Evolutionary conservation across 805 yeast genomes (phyloP).

Genomic region (Schizosaccharomyces japonicus): DNA sequence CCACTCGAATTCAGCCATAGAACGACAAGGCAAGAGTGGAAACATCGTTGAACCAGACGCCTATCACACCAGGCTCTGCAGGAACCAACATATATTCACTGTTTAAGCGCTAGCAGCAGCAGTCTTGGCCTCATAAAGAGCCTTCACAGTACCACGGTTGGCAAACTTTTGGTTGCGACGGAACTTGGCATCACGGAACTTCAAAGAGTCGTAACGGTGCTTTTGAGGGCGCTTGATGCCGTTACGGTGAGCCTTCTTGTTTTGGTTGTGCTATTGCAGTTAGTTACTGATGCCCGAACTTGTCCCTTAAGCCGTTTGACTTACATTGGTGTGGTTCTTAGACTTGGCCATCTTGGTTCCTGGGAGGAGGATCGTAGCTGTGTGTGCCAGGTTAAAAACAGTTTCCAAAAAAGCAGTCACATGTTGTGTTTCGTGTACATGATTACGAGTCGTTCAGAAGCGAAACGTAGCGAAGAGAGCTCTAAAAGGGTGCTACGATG

Average conservation of each 20-base stretch:
- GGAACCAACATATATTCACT: too few relatives aligned
- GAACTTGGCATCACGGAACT: constrained; percentile 98
- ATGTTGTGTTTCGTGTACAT: not conserved
- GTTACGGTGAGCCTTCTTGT: constrained; percentile 94
- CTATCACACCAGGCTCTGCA: too few relatives aligned
- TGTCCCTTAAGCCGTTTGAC: not conserved
- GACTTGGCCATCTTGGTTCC: constrained; percentile 68
- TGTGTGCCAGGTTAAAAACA: constrained; percentile 1
- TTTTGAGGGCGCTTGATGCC: constrained; percentile 99
- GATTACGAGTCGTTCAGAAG: not conserved
- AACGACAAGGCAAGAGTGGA: too few relatives aligned
- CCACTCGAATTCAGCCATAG: too few relatives aligned
- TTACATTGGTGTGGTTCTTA: constrained; percentile 82
- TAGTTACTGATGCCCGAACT: too few relatives aligned
- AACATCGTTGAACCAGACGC: too few relatives aligned
- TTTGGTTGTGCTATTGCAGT: constrained; percentile 59
- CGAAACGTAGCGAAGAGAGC: too few relatives aligned
- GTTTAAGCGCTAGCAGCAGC: too few relatives aligned
- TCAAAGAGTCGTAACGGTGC: constrained; percentile 91
- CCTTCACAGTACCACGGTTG: constrained; percentile 2
- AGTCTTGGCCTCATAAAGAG: constrained; percentile 7
- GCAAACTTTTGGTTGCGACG: constrained; percentile 88
- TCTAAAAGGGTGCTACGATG: too few relatives aligned
- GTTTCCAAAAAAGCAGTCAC: constrained; percentile 1
- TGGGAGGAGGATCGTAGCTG: not conserved